Percentiles rank a stretch among this genome's conserved stretches.
These are phyloP conservation scores for Oxyria digyna DNA, from an alignment of 148 eudicot species.

Conservation along the genomic window DNA sequence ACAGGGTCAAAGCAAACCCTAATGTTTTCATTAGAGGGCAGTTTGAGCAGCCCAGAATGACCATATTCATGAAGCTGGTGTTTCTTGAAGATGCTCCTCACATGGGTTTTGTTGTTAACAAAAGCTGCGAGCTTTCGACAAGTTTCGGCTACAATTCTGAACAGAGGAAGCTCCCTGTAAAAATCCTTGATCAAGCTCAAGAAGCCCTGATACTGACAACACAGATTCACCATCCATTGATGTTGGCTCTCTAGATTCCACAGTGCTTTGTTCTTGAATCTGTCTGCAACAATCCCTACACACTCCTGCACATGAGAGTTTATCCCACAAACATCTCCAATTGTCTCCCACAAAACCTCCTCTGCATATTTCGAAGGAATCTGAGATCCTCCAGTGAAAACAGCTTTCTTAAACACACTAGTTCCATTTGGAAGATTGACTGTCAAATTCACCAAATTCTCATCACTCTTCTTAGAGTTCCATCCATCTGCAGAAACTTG, in stretches of 20 bases:
- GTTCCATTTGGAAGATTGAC: conserved; percentile 85
- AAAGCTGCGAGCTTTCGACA: conserved; percentile 58
- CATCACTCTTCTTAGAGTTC: conserved; percentile 39
- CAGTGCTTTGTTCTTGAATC: conserved; percentile 61
- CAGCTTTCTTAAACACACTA: conserved; percentile 61
- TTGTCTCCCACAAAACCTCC: conserved; percentile 69
- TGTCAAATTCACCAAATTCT: conserved; percentile 54
- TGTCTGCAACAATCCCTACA: conserved; percentile 79
- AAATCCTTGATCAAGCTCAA: conserved; percentile 72
- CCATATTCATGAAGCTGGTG: conserved; percentile 64
- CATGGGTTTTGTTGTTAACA: conserved; percentile 50
- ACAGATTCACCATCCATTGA: conserved; percentile 88
- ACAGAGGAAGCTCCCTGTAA: conserved; percentile 59
- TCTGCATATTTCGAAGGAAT: conserved; percentile 62
- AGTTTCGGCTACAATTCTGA: conserved; percentile 52
- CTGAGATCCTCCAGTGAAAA: conserved; percentile 42
- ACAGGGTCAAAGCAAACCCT: conserved; percentile 27
- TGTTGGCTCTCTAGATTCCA: conserved; percentile 63
- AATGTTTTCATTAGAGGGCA: conserved; percentile 23
- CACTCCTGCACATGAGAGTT: conserved; percentile 45
- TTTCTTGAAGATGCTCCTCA: conserved; percentile 50
- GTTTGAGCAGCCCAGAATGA: conserved; percentile 34
- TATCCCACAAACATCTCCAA: conserved; percentile 58
- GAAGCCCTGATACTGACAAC: conserved; percentile 74
- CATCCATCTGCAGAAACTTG: conserved; percentile 76